phyloP scores from a whole-genome alignment of 306 rosid species.

The Astragalus glycyphyllos region DNA sequence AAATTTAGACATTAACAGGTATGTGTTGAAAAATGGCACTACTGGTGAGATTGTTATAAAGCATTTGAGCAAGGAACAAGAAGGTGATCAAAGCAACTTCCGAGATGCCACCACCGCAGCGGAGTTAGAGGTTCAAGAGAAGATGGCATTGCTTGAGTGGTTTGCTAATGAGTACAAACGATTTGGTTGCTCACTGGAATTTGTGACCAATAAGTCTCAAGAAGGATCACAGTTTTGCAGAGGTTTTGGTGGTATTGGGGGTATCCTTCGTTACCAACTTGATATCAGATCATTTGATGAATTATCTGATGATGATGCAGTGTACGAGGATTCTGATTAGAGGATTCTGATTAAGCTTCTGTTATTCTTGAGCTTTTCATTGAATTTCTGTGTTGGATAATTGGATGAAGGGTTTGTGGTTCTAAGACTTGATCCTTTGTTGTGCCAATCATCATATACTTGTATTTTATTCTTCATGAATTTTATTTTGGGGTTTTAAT shows the following conservation, averaged over 20 bases:
- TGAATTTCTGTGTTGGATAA: constrained; percentile 2
- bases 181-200: constrained; percentile 84
- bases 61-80: constrained; percentile 81
- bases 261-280: constrained; percentile 92
- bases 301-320: constrained; percentile 69
- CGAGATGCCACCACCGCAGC: constrained; percentile 54
- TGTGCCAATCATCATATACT: constrained; percentile 11
- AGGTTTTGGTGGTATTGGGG: constrained; percentile 93
- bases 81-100: constrained; percentile 63
- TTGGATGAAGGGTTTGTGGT: constrained; percentile 26
- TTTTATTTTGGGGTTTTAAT: neutral
- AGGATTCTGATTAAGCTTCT: constrained; percentile 6
- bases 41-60: constrained; percentile 68
- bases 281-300: constrained; percentile 84
- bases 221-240: constrained; percentile 94
- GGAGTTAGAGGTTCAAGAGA: constrained; percentile 86
- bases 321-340: constrained; percentile 66
- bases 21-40: constrained; percentile 57
- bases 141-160: constrained; percentile 82
- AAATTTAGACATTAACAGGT: constrained; percentile 76
- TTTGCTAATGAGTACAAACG: constrained; percentile 80
- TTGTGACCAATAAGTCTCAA: constrained; percentile 90
- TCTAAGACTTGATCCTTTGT: constrained; percentile 30
- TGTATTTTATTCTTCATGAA: constrained; percentile 6
- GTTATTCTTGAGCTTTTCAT: constrained; percentile 5